Evolutionary conservation across 2,329 filamentous ascomycete species (phyloP).

Genomic region (Ascochyta lentis): DNA sequence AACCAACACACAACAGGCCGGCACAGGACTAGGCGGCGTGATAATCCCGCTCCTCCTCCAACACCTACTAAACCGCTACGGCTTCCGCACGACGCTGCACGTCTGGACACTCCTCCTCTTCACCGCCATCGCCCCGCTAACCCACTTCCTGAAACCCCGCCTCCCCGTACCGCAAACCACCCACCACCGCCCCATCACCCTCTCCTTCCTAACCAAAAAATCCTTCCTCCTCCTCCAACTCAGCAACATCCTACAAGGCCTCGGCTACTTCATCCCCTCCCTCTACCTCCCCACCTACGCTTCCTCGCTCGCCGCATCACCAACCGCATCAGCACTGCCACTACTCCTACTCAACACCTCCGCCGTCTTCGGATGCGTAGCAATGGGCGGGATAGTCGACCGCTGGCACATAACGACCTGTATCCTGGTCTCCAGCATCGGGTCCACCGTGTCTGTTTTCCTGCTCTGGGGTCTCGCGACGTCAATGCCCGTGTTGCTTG

Average conservation of each 20-base stretch:
- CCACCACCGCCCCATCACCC: constrained; percentile 31
- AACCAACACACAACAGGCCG: constrained; percentile 28
- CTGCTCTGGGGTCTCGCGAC: constrained; percentile 57
- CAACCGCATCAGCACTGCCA: constrained; percentile 37
- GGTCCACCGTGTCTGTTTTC: constrained; percentile 52
- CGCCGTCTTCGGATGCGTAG: constrained; percentile 45
- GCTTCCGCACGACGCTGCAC: constrained; percentile 52
- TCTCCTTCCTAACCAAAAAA: constrained; percentile 38
- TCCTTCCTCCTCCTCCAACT: constrained; percentile 43
- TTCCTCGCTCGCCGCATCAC: constrained; percentile 30
- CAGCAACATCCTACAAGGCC: constrained; percentile 47
- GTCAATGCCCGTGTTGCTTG: constrained; percentile 42
- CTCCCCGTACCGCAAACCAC: constrained; percentile 30
- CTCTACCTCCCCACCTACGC: constrained; percentile 51
- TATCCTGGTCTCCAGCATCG: constrained; percentile 51
- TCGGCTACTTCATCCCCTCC: constrained; percentile 51
- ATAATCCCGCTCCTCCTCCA: constrained; percentile 54
- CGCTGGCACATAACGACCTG: constrained; percentile 51
- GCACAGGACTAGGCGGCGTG: constrained; percentile 52
- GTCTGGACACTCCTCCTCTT: constrained; percentile 47
- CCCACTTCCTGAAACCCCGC: constrained; percentile 42
- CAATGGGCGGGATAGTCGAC: constrained; percentile 51
- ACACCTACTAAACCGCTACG: constrained; percentile 47
- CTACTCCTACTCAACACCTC: constrained; percentile 48
- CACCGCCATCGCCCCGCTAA: constrained; percentile 39